phyloP scores from a whole-genome alignment of 2,329 filamentous ascomycete genomes.

The Phyllosticta citribraziliensis region DNA sequence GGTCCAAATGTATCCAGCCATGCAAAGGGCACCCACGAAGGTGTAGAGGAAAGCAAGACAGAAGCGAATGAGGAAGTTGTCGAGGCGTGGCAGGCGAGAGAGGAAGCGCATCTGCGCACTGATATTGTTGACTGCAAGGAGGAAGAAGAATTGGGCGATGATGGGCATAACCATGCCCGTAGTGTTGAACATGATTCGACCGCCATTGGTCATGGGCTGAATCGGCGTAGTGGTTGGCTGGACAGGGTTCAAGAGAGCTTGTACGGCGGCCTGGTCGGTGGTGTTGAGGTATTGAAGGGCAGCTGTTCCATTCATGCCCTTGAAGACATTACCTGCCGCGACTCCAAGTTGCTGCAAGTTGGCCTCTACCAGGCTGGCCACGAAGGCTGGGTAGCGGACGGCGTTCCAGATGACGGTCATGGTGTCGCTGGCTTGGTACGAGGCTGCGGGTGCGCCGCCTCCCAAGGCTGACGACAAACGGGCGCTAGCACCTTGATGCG shows the following conservation, averaged over 20 bases:
- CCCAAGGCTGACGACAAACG: slow-evolving; percentile 28
- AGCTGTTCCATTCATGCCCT: slow-evolving; percentile 22
- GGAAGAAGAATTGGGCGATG: slow-evolving; percentile 41
- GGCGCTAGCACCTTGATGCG: slow-evolving; percentile 26
- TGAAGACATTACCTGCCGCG: slow-evolving; percentile 26
- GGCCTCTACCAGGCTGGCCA: slow-evolving; percentile 25
- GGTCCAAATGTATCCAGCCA: slow-evolving; percentile 33
- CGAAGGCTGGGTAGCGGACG: slow-evolving; percentile 32
- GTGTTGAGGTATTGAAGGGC: slow-evolving; percentile 18
- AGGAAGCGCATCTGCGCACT: slow-evolving; percentile 18
- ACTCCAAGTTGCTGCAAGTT: slow-evolving; percentile 23
- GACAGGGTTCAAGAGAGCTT: slow-evolving; percentile 32
- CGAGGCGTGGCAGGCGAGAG: slow-evolving; percentile 13
- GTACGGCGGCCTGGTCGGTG: slow-evolving; percentile 23
- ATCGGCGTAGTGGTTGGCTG: slow-evolving; percentile 27
- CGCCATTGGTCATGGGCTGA: slow-evolving; percentile 32
- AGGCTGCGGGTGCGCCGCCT: slow-evolving; percentile 19
- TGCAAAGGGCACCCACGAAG: slow-evolving; percentile 26
- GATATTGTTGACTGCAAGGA: slow-evolving; percentile 37
- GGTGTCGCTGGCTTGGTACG: slow-evolving; percentile 28
- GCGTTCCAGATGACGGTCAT: slow-evolving; percentile 38
- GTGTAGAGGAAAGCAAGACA: slow-evolving; percentile 23
- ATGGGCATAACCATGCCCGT: slow-evolving; percentile 36
- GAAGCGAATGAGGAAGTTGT: slow-evolving; percentile 20
- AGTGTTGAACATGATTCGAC: slow-evolving; percentile 37